Conservation (phyloP, 495 filamentous ascomycete species). For the Aspergillus bridgeri region DNA sequence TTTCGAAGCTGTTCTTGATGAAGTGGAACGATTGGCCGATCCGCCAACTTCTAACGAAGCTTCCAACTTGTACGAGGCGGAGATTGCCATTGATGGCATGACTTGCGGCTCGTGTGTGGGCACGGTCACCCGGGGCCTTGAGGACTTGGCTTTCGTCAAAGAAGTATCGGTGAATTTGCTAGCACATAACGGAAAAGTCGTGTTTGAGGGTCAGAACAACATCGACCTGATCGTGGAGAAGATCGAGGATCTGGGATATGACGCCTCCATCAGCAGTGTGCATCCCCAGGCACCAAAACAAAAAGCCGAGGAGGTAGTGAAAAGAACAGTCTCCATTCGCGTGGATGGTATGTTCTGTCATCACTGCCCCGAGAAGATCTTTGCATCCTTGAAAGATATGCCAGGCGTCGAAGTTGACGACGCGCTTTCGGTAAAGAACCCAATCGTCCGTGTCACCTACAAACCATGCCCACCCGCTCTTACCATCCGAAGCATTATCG, state of each 20-base stretch:
- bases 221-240: conserved; percentile 57
- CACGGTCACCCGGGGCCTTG: conserved; percentile 59
- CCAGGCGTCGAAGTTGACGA: conserved; percentile 50
- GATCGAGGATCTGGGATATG: conserved; percentile 81
- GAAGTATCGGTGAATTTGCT: conserved; percentile 67
- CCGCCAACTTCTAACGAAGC: conserved; percentile 18
- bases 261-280: conserved; percentile 54
- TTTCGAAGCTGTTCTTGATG: conserved; percentile 51
- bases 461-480: conserved; percentile 62
- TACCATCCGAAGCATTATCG: conserved; percentile 73
- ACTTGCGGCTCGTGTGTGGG: conserved; percentile 75
- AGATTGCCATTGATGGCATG: conserved; percentile 76
- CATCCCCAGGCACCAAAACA: conserved; percentile 16
- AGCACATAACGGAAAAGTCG: conserved; percentile 65
- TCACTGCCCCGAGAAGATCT: conserved; percentile 69
- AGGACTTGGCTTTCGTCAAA: conserved; percentile 59
- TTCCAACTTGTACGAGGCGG: conserved; percentile 42
- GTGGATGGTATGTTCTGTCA: conserved; percentile 87
- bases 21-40: conserved; percentile 27
- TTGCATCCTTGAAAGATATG: conserved; percentile 49
- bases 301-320: conserved; percentile 14
- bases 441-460: conserved; percentile 71
- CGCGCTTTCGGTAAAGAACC: conserved; percentile 48
- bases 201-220: conserved; percentile 54
- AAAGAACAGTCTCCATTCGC: conserved; percentile 60